Conservation (phyloP, 441 rosid species). For the Aquilaria agallochum region DNA sequence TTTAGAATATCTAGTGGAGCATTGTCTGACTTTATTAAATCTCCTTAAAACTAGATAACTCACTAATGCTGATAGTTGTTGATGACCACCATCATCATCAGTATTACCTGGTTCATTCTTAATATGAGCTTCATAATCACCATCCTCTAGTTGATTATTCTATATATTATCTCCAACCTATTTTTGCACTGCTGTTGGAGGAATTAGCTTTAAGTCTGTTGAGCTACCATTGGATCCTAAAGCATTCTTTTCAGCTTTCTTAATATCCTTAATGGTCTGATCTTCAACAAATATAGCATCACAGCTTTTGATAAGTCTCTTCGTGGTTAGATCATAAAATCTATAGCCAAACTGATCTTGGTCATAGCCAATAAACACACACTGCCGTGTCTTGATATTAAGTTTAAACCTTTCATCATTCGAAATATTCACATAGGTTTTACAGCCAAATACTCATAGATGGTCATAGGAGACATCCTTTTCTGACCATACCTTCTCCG, state of each 20-base stretch:
- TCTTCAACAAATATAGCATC: conserved; percentile 10
- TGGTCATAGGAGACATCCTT: too few relatives aligned
- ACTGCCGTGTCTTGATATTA: not conserved
- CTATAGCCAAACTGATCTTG: too few relatives aligned
- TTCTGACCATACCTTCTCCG: too few relatives aligned
- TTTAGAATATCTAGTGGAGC: not conserved
- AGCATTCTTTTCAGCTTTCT: too few relatives aligned
- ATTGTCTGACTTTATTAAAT: not conserved
- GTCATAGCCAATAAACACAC: too few relatives aligned
- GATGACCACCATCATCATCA: not conserved
- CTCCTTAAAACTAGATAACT: not conserved
- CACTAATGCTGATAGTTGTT: too few relatives aligned
- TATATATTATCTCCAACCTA: conserved; percentile 1
- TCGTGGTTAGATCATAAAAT: not conserved
- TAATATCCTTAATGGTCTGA: not conserved
- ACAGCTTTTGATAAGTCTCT: not conserved
- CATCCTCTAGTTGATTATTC: conserved; percentile 8
- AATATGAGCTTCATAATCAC: conserved; percentile 1
- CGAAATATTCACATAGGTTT: not conserved
- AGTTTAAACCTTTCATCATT: conserved; percentile 6
- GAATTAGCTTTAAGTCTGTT: too few relatives aligned
- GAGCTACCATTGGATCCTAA: too few relatives aligned
- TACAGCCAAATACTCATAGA: too few relatives aligned
- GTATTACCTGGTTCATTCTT: not conserved
- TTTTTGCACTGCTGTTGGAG: too few relatives aligned